Percentiles rank a stretch among this genome's conserved stretches.
phyloP scores from a whole-genome alignment of 768 basidiomycete genomes.

The Psilocybe sp. region DNA sequence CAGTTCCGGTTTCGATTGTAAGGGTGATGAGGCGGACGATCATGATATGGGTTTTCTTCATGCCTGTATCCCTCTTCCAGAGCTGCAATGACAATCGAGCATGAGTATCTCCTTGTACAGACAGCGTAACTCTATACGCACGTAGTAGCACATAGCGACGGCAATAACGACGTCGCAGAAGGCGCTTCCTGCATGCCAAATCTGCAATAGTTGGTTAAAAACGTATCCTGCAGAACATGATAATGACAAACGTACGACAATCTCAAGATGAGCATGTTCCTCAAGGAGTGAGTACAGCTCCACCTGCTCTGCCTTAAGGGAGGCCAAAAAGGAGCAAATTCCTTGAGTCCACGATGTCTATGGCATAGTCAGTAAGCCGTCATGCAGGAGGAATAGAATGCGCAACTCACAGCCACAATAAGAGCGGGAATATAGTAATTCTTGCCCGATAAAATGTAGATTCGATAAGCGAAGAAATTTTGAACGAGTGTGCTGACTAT shows the following conservation, averaged over 20 bases:
- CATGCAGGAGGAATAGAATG: neutral
- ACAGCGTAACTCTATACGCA: neutral
- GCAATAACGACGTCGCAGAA: slow-evolving; percentile 21
- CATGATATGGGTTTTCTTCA: slow-evolving; percentile 8
- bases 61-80: neutral
- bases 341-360: slow-evolving; percentile 3
- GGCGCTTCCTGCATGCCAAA: slow-evolving; percentile 20
- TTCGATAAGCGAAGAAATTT: slow-evolving; percentile 22
- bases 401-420: slow-evolving; percentile 5
- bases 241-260: neutral
- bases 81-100: neutral
- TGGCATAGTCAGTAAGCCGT: neutral
- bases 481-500: slow-evolving; percentile 18
- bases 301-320: neutral
- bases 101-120: neutral
- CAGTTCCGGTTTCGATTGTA: slow-evolving; percentile 17
- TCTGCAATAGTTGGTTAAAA: slow-evolving; percentile 7
- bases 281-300: neutral
- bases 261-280: neutral
- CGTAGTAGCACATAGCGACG: slow-evolving; percentile 16
- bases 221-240: neutral
- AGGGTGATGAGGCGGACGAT: slow-evolving; percentile 10
- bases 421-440: slow-evolving; percentile 5
- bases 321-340: neutral
- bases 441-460: slow-evolving; percentile 14